phyloP scores from a whole-genome alignment of 768 basidiomycete species.

The Tulasnella sp. region DNA sequence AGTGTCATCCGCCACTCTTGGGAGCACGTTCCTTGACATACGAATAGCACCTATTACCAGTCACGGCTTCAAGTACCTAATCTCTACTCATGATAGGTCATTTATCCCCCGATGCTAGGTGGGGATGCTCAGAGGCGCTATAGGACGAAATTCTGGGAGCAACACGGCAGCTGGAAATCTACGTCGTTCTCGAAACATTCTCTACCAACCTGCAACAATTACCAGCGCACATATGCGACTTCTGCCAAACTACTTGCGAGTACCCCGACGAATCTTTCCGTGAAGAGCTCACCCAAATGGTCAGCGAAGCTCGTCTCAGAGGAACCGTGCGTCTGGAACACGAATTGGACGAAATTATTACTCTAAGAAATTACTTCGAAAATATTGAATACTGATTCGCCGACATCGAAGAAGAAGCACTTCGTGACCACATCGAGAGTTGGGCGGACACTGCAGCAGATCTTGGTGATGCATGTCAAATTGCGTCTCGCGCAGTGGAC shows the following conservation, averaged over 20 bases:
- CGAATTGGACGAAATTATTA: neutral
- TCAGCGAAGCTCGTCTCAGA: neutral
- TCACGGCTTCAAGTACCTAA: too few relatives aligned
- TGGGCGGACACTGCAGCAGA: neutral
- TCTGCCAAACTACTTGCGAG: neutral
- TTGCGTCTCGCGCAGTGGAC: constrained; percentile 36
- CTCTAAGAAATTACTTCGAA: neutral
- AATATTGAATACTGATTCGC: neutral
- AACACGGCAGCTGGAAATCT: neutral
- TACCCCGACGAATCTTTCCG: neutral
- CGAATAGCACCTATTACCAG: too few relatives aligned
- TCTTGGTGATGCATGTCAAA: neutral
- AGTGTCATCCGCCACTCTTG: constrained; percentile 48
- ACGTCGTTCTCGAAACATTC: neutral
- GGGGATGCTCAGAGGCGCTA: neutral
- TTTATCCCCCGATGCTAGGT: neutral
- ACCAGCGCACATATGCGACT: neutral
- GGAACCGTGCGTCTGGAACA: neutral
- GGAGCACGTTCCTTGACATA: too few relatives aligned
- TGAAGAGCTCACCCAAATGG: neutral
- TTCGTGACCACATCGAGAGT: neutral
- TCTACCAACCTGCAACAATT: neutral
- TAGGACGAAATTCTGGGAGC: neutral
- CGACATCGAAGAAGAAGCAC: neutral
- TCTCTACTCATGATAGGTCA: neutral